phyloP scores from a whole-genome alignment of 2,329 filamentous ascomycete species.

The Xylaria sp. region DNA sequence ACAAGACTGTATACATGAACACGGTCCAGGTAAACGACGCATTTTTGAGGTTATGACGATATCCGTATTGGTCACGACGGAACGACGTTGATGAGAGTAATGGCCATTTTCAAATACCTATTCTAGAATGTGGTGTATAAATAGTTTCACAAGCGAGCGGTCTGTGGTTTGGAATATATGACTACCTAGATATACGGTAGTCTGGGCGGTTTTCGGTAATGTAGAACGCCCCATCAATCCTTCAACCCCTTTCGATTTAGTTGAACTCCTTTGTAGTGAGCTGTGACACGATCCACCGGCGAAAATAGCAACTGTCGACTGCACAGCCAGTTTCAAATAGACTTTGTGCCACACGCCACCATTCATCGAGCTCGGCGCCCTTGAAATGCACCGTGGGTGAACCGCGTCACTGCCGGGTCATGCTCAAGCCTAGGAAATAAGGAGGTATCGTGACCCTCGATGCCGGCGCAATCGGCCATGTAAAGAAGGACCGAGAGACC shows the following conservation, averaged over 20 bases:
- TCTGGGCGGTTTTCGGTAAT: background rate
- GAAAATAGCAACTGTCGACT: constrained; percentile 25
- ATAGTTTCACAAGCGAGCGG: constrained; percentile 22
- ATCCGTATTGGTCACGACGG: constrained; percentile 1
- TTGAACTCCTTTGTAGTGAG: constrained; percentile 25
- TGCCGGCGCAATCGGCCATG: constrained; percentile 32
- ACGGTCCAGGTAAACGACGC: background rate
- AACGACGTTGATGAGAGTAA: constrained; percentile 26
- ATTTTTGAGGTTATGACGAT: background rate
- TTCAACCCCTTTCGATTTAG: constrained; percentile 27
- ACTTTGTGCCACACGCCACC: background rate
- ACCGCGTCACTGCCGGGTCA: constrained; percentile 1
- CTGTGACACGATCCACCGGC: constrained; percentile 20
- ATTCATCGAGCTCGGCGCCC: background rate
- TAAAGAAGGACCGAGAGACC: constrained; percentile 37
- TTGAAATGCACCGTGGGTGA: background rate
- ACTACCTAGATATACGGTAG: background rate
- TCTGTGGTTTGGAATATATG: background rate
- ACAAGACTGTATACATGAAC: background rate
- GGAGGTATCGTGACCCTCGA: constrained; percentile 33
- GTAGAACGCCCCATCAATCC: constrained; percentile 25
- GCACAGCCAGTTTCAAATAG: constrained; percentile 13
- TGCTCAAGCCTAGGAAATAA: constrained; percentile 3
- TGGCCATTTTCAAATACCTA: constrained; percentile 22
- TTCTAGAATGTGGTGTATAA: constrained; percentile 11